Evolutionary conservation across 1,139 yeast species (phyloP), one percentile per base, ranked within the genome.

Genomic region (Insectozyma bohioensis): DNA sequence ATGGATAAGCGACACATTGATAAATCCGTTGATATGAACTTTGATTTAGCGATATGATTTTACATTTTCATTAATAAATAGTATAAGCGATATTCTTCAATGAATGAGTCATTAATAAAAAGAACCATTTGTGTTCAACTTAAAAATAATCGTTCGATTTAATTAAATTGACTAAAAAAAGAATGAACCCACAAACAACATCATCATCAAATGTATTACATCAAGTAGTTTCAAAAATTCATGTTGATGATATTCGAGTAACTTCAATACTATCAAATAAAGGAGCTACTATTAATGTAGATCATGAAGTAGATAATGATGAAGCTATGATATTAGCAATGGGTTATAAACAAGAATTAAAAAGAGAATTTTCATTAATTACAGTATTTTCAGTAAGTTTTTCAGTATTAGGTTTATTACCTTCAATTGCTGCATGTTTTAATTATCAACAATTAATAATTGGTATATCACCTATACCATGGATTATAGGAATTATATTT

Each of bases 281-380:
- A 35, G 67, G 62, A 28, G 48, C 64, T 12, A 59, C 65, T 13
- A 63, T 69, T 30, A 64, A 64, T 41, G 63, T 67, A 10, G 73
- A 67, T 43, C 81, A 75, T 46, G 70, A 50, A 11, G 58, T 75
- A 9, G 71, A 63, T 39, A 34, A 47, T 6, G 83, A 77, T 50
- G 82, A 77, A 49, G 80, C 79, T 12, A 59, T 69, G 54, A 74
- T 77, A 31, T 53, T 76, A 47, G 81, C 83, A 12, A 65, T 82
- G 47, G 92, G 92, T 26, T 83, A 83, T 52, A 79, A 79, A 50
- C 85, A 78, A 45, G 90, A 83, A 50, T 78, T 83, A 54, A 76
- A 76, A 49, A 75, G 92, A 53, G 86, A 83, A 45, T 78, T 80
- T 42, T 69, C 78, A 4, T 52, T 78, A 16, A 71, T 78, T 63